Evolutionary conservation across 1,284 basidiomycete species (phyloP).

Genomic region (Apiotrichum laibachii): DNA sequence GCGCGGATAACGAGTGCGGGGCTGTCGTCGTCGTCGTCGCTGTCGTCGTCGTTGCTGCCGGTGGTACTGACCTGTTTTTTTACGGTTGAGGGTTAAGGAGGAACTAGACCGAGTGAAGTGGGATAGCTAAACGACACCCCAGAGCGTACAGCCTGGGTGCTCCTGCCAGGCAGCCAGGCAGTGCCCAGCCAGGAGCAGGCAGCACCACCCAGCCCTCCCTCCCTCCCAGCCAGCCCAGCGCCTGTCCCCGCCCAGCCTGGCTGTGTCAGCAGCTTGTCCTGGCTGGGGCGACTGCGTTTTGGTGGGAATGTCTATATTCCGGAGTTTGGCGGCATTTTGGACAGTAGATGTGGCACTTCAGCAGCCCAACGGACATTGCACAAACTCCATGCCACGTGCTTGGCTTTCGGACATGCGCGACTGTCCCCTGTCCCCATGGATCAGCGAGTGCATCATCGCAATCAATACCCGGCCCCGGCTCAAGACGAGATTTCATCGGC

Average conservation of each 20-base stretch:
- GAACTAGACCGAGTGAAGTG: not conserved
- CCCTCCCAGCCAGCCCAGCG: not conserved
- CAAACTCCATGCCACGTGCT: not conserved
- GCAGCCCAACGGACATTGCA: not conserved
- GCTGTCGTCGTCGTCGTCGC: not conserved
- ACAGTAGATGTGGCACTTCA: not conserved
- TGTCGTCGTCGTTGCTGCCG: not conserved
- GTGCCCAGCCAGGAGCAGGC: not conserved
- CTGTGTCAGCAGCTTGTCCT: no score
- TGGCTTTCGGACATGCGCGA: not conserved
- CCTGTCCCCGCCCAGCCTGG: no score
- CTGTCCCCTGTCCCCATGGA: not conserved
- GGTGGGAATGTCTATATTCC: not conserved
- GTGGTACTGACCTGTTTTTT: slow-evolving; percentile 11
- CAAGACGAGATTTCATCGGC: no score
- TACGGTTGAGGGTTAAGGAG: slow-evolving; percentile 15
- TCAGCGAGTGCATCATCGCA: not conserved
- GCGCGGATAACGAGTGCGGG: not conserved
- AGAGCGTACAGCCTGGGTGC: not conserved
- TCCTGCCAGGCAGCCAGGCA: not conserved
- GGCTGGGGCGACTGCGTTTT: not conserved
- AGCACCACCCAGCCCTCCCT: not conserved
- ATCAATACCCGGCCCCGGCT: not conserved
- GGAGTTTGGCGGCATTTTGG: slow-evolving; percentile 10
- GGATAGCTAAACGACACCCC: not conserved